phyloP scores from a whole-genome alignment of 495 filamentous ascomycete species.

The Tuber microsphaerosporum region DNA sequence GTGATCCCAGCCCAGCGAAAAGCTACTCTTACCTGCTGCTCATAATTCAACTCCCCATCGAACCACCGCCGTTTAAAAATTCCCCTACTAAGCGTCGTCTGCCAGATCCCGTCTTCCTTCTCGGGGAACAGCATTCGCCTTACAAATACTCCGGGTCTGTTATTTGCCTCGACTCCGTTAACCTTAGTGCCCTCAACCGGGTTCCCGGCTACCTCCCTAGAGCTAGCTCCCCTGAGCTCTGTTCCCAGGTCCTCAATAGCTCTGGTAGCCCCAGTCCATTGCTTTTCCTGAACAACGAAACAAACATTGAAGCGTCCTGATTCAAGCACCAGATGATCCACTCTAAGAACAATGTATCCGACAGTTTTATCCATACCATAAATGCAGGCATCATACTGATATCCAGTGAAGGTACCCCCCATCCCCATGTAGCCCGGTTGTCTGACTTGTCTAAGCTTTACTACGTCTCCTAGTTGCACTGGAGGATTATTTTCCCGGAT shows the following conservation, averaged over 20 bases:
- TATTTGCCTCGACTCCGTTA: constrained; percentile 19
- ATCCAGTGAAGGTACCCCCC: constrained; percentile 30
- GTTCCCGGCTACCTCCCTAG: constrained; percentile 33
- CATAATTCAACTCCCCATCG: constrained; percentile 49
- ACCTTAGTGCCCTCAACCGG: constrained; percentile 27
- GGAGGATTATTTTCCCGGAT: constrained; percentile 46
- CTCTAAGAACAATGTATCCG: constrained; percentile 41
- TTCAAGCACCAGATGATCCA: constrained; percentile 41
- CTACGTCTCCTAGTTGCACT: constrained; percentile 45
- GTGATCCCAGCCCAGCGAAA: constrained; percentile 18
- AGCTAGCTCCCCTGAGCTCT: constrained; percentile 30
- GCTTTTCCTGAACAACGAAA: constrained; percentile 40
- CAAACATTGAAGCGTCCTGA: constrained; percentile 44
- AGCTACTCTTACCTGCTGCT: constrained; percentile 45
- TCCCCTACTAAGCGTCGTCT: constrained; percentile 43
- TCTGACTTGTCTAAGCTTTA: constrained; percentile 46
- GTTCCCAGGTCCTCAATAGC: constrained; percentile 39
- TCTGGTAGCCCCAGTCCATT: constrained; percentile 33
- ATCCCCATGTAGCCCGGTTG: constrained; percentile 23
- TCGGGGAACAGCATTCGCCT: constrained; percentile 51
- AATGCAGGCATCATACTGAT: constrained; percentile 42
- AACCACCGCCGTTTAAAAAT: constrained; percentile 41
- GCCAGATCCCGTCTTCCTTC: constrained; percentile 43
- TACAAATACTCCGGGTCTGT: constrained; percentile 41
- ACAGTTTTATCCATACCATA: constrained; percentile 42